phyloP scores from a whole-genome alignment of 345 rosid genomes.

The Camelina neglecta region DNA sequence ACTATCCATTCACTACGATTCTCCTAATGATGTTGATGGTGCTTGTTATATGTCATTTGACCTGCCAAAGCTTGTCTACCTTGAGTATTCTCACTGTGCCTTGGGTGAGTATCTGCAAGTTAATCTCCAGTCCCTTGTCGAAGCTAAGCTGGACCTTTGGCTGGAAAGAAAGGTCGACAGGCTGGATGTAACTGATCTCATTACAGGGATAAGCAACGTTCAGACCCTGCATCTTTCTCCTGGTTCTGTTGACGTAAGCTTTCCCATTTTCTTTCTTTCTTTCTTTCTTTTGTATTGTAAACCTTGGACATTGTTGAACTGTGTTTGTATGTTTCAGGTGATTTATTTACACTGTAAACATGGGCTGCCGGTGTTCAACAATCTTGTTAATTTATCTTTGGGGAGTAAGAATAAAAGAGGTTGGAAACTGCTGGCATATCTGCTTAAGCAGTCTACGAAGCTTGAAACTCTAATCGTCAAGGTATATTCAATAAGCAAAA shows the following conservation, averaged over 20 bases:
- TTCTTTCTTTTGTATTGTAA: neutral
- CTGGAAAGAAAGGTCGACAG: neutral
- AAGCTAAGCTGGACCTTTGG: conserved; percentile 3
- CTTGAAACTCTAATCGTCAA: conserved; percentile 17
- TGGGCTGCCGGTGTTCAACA: conserved; percentile 27
- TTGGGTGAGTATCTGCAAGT: neutral
- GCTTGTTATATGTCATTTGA: neutral
- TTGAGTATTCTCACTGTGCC: neutral
- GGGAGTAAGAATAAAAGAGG: neutral
- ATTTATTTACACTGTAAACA: neutral
- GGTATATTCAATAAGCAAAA: neutral
- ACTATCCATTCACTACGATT: neutral
- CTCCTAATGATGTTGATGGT: too few relatives aligned
- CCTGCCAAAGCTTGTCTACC: conserved; percentile 6
- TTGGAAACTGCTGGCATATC: conserved; percentile 10
- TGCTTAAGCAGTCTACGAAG: conserved; percentile 29
- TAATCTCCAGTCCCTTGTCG: neutral
- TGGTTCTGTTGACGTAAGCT: neutral
- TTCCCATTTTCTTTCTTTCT: neutral
- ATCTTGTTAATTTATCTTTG: conserved; percentile 1
- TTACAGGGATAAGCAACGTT: conserved; percentile 7
- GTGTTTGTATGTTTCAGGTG: conserved; percentile 22
- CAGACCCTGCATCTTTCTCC: conserved; percentile 10
- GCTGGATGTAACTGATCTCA: neutral
- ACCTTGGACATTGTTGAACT: conserved; percentile 2